Evolutionary conservation across 2,329 filamentous ascomycete species (phyloP).

Genomic region (Phaeophleospora eucalypticola): DNA sequence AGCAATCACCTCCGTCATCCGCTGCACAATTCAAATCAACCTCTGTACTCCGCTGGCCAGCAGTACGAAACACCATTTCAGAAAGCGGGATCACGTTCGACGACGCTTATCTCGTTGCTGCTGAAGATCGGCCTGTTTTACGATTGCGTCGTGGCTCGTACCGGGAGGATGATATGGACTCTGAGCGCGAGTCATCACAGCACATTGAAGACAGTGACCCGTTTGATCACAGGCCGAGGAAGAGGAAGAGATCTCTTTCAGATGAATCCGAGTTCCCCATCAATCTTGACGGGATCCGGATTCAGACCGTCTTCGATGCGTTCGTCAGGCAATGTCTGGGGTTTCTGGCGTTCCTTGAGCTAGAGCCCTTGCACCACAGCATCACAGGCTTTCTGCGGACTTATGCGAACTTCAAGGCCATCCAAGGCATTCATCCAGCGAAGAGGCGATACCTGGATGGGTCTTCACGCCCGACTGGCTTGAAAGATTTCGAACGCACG

Average conservation of each 20-base stretch:
- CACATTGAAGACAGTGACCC: too few relatives aligned
- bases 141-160: too few relatives aligned
- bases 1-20: neutral
- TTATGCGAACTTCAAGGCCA: neutral
- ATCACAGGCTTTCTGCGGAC: neutral
- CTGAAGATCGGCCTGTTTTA: constrained; percentile 4
- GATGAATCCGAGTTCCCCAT: too few relatives aligned
- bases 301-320: neutral
- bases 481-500: neutral
- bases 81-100: neutral
- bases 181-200: too few relatives aligned
- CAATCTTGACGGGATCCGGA: neutral
- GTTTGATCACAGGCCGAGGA: too few relatives aligned
- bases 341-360: neutral
- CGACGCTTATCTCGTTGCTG: constrained; percentile 2
- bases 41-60: neutral
- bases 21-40: neutral
- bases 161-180: too few relatives aligned
- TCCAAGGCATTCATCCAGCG: neutral
- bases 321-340: neutral
- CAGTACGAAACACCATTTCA: neutral
- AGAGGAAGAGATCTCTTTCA: neutral
- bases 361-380: neutral
- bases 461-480: neutral
- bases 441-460: neutral